These are phyloP conservation scores for Diutina siamensis DNA, from an alignment of 1,139 yeast genomes.

Conservation along the genomic window DNA sequence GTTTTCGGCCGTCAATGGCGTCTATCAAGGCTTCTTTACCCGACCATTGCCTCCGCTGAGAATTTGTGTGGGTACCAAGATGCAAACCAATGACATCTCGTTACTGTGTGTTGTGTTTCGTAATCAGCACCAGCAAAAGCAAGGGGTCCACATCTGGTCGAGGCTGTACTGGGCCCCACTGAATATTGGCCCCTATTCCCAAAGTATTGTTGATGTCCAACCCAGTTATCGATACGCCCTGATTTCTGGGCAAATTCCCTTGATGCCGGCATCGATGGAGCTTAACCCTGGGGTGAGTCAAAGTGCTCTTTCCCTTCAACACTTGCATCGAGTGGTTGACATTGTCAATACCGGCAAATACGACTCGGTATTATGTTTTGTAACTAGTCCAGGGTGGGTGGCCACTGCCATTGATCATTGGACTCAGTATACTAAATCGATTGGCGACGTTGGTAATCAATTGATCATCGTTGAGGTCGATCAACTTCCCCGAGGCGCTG, in stretches of 20 bases:
- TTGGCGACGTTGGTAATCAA: constrained; percentile 13
- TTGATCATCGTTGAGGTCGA: constrained; percentile 48
- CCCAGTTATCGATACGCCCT: constrained; percentile 35
- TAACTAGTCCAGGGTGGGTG: constrained; percentile 19
- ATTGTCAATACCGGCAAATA: constrained; percentile 37
- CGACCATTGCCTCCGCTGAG: constrained; percentile 74
- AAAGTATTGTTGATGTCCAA: constrained; percentile 44
- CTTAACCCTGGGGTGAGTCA: constrained; percentile 15
- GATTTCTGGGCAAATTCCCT: constrained; percentile 89
- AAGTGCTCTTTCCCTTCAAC: constrained; percentile 59
- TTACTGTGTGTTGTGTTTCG: constrained; percentile 45
- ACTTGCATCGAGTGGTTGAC: constrained; percentile 50
- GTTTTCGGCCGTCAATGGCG: constrained; percentile 48
- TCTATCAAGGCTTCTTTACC: constrained; percentile 45
- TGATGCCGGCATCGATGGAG: constrained; percentile 62
- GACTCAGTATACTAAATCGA: constrained; percentile 6
- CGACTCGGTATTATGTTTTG: constrained; percentile 43
- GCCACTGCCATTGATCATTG: constrained; percentile 10
- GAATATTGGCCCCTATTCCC: constrained; percentile 95
- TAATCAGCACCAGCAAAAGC: constrained; percentile 19
- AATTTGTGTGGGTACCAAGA: constrained; percentile 58
- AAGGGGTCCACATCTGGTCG: constrained; percentile 81
- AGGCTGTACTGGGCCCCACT: constrained; percentile 97
- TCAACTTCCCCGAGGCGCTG: constrained; percentile 57
- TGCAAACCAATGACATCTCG: constrained; percentile 33